These are phyloP conservation scores for Suillus luteus DNA, from an alignment of 768 basidiomycete species.

Conservation along the genomic window DNA sequence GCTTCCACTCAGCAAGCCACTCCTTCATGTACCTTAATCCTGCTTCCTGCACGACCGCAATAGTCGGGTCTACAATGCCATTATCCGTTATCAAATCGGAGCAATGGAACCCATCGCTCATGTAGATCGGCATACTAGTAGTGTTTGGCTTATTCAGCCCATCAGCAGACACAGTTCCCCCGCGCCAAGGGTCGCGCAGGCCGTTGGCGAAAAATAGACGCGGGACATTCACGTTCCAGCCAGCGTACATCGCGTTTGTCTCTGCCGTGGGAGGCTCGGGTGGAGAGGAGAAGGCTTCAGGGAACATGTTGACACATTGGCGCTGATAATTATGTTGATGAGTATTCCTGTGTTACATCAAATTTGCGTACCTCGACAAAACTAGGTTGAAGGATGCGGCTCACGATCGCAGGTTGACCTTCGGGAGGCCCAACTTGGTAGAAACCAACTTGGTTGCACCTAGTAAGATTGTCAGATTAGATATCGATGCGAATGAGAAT, in stretches of 20 bases:
- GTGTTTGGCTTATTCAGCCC: constrained; percentile 50
- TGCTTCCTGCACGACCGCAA: constrained; percentile 54
- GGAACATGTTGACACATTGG: constrained; percentile 70
- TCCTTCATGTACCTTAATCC: constrained; percentile 53
- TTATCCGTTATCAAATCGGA: constrained; percentile 52
- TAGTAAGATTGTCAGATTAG: constrained; percentile 24
- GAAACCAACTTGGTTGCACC: constrained; percentile 71
- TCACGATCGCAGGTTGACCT: constrained; percentile 36
- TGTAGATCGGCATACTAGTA: constrained; percentile 55
- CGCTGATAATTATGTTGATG: constrained; percentile 40
- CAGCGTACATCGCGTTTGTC: constrained; percentile 56
- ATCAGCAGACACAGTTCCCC: constrained; percentile 65
- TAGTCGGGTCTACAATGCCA: constrained; percentile 50
- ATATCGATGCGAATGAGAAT: not conserved
- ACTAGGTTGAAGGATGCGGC: constrained; percentile 33
- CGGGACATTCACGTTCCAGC: constrained; percentile 61
- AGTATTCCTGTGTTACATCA: not conserved
- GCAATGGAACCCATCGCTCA: constrained; percentile 67
- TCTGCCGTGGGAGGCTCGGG: constrained; percentile 43
- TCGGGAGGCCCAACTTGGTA: constrained; percentile 41
- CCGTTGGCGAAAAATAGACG: constrained; percentile 73
- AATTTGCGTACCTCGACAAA: constrained; percentile 28
- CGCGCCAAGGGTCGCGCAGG: constrained; percentile 67
- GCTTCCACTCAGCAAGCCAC: constrained; percentile 52
- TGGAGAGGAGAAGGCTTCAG: constrained; percentile 51